A percentile compares a stretch with the other conserved stretches of the same genome.
These are phyloP conservation scores for Clohesyomyces aquaticus DNA, from an alignment of 495 filamentous ascomycete species.

Conservation along the genomic window DNA sequence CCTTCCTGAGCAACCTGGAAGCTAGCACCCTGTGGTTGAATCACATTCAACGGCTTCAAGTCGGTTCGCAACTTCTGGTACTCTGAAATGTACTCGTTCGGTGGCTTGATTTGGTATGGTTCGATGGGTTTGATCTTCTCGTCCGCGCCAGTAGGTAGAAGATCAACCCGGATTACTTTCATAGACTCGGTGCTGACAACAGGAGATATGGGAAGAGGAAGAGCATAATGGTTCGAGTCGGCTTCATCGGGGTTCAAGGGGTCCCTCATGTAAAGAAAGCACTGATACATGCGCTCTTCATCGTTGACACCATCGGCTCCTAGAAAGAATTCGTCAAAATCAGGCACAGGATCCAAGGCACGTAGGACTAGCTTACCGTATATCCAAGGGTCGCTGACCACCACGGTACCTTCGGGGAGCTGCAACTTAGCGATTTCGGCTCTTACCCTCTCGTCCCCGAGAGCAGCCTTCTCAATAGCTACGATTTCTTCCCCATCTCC, in stretches of 20 bases:
- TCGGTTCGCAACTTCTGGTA: conserved; percentile 64
- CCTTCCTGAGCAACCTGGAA: conserved; percentile 59
- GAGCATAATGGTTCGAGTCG: conserved; percentile 78
- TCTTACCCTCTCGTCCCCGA: conserved; percentile 62
- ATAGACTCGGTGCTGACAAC: conserved; percentile 68
- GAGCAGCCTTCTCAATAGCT: conserved; percentile 58
- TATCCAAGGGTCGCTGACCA: conserved; percentile 72
- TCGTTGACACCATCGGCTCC: conserved; percentile 66
- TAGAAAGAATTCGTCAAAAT: conserved; percentile 34
- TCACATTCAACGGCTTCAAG: conserved; percentile 74
- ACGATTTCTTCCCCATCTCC: conserved; percentile 65
- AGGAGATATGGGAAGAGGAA: conserved; percentile 77
- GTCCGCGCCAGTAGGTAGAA: conserved; percentile 65
- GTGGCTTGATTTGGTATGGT: conserved; percentile 60
- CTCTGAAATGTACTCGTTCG: conserved; percentile 77
- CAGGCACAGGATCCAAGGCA: background rate
- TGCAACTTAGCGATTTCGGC: conserved; percentile 66
- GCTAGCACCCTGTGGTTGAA: conserved; percentile 77
- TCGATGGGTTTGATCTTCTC: conserved; percentile 57
- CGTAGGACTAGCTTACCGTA: conserved; percentile 56
- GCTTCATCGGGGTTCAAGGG: conserved; percentile 57
- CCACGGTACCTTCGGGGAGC: conserved; percentile 62
- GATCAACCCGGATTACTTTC: conserved; percentile 65
- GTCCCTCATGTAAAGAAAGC: conserved; percentile 68
- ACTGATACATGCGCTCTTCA: conserved; percentile 64